Evolutionary conservation across 495 filamentous ascomycete species (phyloP).

Genomic region (Penicillium bialowiezense): DNA sequence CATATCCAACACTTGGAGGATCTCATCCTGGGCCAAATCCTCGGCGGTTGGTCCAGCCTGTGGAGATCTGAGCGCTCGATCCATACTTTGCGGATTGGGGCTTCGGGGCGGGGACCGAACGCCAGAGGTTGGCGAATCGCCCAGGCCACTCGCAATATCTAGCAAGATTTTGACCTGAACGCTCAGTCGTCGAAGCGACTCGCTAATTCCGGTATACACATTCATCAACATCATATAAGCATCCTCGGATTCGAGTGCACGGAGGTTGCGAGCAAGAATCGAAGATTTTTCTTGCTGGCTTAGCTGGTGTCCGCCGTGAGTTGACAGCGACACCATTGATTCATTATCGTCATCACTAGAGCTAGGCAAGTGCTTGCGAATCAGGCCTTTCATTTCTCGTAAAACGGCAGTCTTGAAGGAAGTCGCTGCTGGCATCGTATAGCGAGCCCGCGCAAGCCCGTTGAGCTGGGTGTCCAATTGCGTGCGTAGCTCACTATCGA

Average conservation of each 20-base stretch:
- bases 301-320: constrained; percentile 65
- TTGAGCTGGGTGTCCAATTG: constrained; percentile 65
- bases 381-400: constrained; percentile 82
- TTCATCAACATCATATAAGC: constrained; percentile 81
- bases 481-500: constrained; percentile 64
- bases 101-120: constrained; percentile 47
- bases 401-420: constrained; percentile 85
- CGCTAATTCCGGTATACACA: constrained; percentile 83
- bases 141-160: constrained; percentile 83
- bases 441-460: constrained; percentile 74
- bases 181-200: constrained; percentile 77
- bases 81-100: constrained; percentile 35
- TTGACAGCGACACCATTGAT: constrained; percentile 83
- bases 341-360: constrained; percentile 92
- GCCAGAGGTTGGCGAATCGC: constrained; percentile 28
- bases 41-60: constrained; percentile 20
- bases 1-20: constrained; percentile 83
- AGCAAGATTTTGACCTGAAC: constrained; percentile 94
- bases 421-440: constrained; percentile 73
- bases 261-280: constrained; percentile 85
- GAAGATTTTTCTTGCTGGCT: constrained; percentile 87
- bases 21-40: constrained; percentile 66
- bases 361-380: constrained; percentile 81
- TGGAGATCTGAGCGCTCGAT: constrained; percentile 19
- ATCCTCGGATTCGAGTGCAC: constrained; percentile 77